Conservation (phyloP, 129 eudicot genomes). For the Deinandra increscens region DNA sequence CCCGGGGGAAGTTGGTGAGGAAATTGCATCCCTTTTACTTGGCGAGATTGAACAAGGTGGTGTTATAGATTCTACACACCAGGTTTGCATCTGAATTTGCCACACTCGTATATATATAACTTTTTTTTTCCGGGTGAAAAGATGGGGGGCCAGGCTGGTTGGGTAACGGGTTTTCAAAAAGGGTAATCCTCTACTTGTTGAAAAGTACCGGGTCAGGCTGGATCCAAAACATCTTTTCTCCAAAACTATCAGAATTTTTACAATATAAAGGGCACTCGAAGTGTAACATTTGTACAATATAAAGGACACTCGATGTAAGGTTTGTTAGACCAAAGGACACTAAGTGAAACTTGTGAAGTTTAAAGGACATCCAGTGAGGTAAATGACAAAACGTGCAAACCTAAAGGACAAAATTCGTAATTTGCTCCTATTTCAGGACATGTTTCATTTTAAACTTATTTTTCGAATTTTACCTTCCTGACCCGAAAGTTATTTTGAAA, state of each 20-base stretch:
- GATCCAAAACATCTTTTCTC: too few species aligned
- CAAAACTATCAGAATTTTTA: too few species aligned
- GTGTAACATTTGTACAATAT: too few species aligned
- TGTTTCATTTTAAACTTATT: background rate
- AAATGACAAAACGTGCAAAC: too few species aligned
- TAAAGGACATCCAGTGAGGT: too few species aligned
- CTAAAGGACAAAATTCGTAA: too few species aligned
- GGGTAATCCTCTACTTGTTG: background rate
- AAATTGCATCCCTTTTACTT: conserved; percentile 67
- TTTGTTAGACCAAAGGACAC: too few species aligned
- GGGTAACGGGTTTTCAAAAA: background rate
- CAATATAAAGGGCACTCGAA: too few species aligned
- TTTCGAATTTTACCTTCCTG: background rate
- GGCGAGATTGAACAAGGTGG: conserved; percentile 95
- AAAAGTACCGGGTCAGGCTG: background rate
- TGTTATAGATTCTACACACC: conserved; percentile 91
- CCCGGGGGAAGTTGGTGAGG: conserved; percentile 80
- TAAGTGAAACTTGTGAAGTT: too few species aligned
- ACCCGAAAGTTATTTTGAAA: background rate
- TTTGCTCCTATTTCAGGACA: too few species aligned
- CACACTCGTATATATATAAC: too few species aligned
- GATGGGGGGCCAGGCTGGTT: background rate
- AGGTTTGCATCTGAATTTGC: conserved; percentile 46
- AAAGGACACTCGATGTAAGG: too few species aligned
- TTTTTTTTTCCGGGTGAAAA: background rate